These are phyloP conservation scores for Aspergillus carbonarius DNA, from an alignment of 2,329 filamentous ascomycete genomes.

Conservation along the genomic window DNA sequence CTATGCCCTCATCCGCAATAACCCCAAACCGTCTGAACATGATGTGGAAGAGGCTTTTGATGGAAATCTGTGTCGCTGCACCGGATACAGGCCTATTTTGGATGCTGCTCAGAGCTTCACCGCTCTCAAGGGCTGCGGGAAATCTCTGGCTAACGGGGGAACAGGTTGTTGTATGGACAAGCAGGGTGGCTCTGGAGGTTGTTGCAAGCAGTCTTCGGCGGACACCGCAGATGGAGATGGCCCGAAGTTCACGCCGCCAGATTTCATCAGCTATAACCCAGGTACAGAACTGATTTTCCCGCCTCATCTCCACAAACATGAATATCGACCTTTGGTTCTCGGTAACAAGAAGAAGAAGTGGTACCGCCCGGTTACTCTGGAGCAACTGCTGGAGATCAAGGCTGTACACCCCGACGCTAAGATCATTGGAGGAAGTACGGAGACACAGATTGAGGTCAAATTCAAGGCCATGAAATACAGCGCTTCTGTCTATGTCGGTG, in stretches of 20 bases:
- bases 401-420: constrained; percentile 80
- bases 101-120: constrained; percentile 88
- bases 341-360: constrained; percentile 94
- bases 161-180: constrained; percentile 71
- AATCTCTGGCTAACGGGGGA: constrained; percentile 58
- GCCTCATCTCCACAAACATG: constrained; percentile 76
- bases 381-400: constrained; percentile 91
- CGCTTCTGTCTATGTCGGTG: constrained; percentile 86
- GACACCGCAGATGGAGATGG: constrained; percentile 35
- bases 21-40: constrained; percentile 70
- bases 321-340: constrained; percentile 78
- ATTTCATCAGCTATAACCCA: constrained; percentile 90
- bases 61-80: constrained; percentile 93
- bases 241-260: constrained; percentile 75
- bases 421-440: constrained; percentile 91
- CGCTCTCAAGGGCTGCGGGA: constrained; percentile 55
- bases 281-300: constrained; percentile 96
- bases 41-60: constrained; percentile 96
- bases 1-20: constrained; percentile 88
- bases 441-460: constrained; percentile 97
- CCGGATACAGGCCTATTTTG: constrained; percentile 88
- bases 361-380: constrained; percentile 83
- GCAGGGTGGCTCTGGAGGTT: constrained; percentile 58
- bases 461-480: constrained; percentile 94
- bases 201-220: constrained; percentile 64